phyloP scores from a whole-genome alignment of 352 stramenopile species.

The Pythium aquatile region DNA sequence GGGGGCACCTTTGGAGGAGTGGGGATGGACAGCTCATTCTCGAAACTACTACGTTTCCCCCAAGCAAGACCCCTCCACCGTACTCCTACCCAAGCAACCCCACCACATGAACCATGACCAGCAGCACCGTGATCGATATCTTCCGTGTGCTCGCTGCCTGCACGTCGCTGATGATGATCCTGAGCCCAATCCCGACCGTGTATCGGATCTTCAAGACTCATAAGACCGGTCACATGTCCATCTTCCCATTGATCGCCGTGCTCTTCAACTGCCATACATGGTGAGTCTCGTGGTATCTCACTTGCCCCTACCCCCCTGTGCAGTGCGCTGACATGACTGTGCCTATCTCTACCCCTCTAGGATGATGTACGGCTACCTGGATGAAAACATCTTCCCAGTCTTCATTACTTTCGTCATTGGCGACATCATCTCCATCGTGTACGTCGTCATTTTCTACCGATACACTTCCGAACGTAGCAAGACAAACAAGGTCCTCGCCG shows the following conservation, averaged over 20 bases:
- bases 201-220: constrained; percentile 38
- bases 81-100: too few species aligned
- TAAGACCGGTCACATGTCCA: constrained; percentile 44
- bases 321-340: neutral
- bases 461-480: constrained; percentile 41
- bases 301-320: too few species aligned
- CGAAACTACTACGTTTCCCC: neutral
- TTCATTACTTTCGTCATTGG: constrained; percentile 46
- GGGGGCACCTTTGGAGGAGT: neutral
- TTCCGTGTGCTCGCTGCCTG: constrained; percentile 38
- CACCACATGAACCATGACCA: constrained; percentile 22
- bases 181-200: constrained; percentile 46
- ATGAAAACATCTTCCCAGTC: constrained; percentile 48
- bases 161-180: constrained; percentile 43
- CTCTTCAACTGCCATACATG: constrained; percentile 48
- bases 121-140: constrained; percentile 18
- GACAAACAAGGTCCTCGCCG: constrained; percentile 26
- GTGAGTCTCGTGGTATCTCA: constrained; percentile 2
- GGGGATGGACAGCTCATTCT: neutral
- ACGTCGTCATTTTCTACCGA: constrained; percentile 53
- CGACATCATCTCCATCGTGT: constrained; percentile 39
- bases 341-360: constrained; percentile 3
- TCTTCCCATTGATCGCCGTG: constrained; percentile 47
- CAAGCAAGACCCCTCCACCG: neutral
- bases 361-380: constrained; percentile 53